Evolutionary conservation across 2,329 filamentous ascomycete genomes (phyloP), one percentile per base, ranked within the genome.

Genomic region (Trichophyton rubrum): DNA sequence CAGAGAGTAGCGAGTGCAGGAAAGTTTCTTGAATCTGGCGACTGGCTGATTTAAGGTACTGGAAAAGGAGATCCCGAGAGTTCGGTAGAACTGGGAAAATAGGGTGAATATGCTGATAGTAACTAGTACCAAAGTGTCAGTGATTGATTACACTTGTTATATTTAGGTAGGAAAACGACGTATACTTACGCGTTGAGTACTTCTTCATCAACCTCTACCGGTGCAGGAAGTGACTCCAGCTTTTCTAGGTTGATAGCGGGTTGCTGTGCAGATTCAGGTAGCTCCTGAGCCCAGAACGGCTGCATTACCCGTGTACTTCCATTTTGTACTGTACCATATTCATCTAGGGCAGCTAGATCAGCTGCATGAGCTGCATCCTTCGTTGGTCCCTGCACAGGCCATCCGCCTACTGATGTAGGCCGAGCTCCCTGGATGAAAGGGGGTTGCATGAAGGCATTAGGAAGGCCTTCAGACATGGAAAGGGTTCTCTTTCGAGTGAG

Each of bases 401-500:
- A 68, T 7, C 62, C 64, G 45, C 66, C 66, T n/a, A 67, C 64
- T 3, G 67, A 64, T 11, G 66, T 60, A 35, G 62, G 65, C 35
- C 65, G 62, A 15, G 61, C 59, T 15, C 51, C 61, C 35, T 62
- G 61, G 35, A 53, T 59, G 35, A 75, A 73, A 1, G 68, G 67
- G 9, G 72, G 68, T 49, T 75, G 70, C 41, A 76, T 68, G 62
- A 78, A 78, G 2, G 73, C 70, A 17, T 70, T 73, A 8, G 71
- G 72, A 35, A 78, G 71, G 13, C 77, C 76, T 60, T 77, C 75
- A 30, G 78, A 78, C 58, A 78, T 74, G 3, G 78, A 80, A 67
- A 75, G 78, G 2, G 75, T 76, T 62, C 79, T 72, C 67, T 80
- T 81, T 62, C 77, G 73, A 59, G 71, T 67, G 47, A 73, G 68